Percentiles rank a stretch among this genome's conserved stretches.
These are phyloP conservation scores for Phaeomoniella chlamydospora DNA, from an alignment of 2,329 filamentous ascomycete species.

Conservation along the genomic window DNA sequence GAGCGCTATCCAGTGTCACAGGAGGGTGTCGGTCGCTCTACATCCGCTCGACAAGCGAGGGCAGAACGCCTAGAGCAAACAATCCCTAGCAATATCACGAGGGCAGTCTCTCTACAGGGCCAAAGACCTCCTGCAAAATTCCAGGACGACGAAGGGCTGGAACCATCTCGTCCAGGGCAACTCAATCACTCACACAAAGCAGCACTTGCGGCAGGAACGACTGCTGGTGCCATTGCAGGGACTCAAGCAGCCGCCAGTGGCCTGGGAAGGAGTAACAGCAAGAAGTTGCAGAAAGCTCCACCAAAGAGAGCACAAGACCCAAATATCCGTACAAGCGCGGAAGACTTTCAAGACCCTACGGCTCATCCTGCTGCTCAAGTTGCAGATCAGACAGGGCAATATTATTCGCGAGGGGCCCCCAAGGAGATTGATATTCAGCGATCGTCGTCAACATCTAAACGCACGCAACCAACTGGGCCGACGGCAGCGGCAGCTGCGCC, in stretches of 20 bases:
- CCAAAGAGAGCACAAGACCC: not conserved
- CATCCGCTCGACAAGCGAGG: not conserved
- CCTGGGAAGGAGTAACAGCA: constrained; percentile 4
- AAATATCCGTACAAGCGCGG: not conserved
- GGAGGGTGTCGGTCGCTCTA: not conserved
- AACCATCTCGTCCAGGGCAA: constrained; percentile 2
- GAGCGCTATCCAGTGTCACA: not conserved
- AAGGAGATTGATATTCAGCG: not conserved
- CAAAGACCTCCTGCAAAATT: not conserved
- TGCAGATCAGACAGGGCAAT: not conserved
- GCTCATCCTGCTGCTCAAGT: not conserved
- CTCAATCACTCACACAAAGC: constrained; percentile 13
- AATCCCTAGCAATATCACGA: constrained; percentile 1
- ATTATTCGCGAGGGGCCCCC: not conserved
- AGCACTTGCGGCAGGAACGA: constrained; percentile 9
- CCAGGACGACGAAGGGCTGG: not conserved
- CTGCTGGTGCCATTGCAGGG: constrained; percentile 5
- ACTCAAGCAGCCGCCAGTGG: constrained; percentile 1
- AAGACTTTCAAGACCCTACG: not conserved
- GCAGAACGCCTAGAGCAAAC: not conserved
- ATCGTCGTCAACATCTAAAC: not conserved
- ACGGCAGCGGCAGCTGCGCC: constrained; percentile 2
- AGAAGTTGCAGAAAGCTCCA: constrained; percentile 8
- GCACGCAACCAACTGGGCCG: constrained; percentile 1
- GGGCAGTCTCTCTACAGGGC: constrained; percentile 1